Base-by-base conservation (phyloP, 139 green algal species). In the Chlorella sorokiniana region DNA sequence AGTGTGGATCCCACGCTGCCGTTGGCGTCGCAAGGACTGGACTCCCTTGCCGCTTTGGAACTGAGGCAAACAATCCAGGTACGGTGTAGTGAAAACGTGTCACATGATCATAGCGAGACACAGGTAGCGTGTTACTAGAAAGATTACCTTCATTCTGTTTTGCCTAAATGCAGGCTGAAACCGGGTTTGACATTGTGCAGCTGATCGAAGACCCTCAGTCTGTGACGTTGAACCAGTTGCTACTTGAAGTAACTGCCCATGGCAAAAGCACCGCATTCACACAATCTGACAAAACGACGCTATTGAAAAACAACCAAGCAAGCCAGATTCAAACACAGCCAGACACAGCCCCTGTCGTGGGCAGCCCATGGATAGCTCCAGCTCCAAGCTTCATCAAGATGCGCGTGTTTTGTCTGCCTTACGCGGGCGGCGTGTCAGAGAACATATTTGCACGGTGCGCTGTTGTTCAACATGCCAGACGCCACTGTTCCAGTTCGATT, bases 381-480 rank as follows among this genome's bases (percentile, higher is more conserved):
- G 33, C 68, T 2, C 85, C 86, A 16, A 18, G 78, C 29, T 79
- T 31, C 52, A 35, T 89, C 61, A 85, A 83, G 64, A 73, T 91
- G 85, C 71, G 87, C 22, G 23, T 91, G 25, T 91, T 88, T 64
- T 91, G 87, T 64, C 78, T 91, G 64, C 87, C 87, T 20, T 91
- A 86, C 18, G 87, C 87, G 3, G 87, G 84, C 9, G 87, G 87
- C 25, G 69, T 91, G 31, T 87, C 87, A 20, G 87, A 88, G 41
- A 87, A 88, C 37, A 69, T 91, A 1, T 91, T 88, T 83, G 84
- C 70, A 29, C 56, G 81, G 78, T 82, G 56, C 56, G 56, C 16
- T 65, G 48, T 25, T 56, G 48, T 56, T 65, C 56, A 65, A 16
- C n/a, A 65, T 65, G 18, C 56, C 56, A 33, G n/a, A 22, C 56